A percentile compares a stretch with the other conserved stretches of the same genome.
These are phyloP conservation scores for Stachybotrys chartarum DNA, from an alignment of 2,329 filamentous ascomycete species.

Conservation along the genomic window DNA sequence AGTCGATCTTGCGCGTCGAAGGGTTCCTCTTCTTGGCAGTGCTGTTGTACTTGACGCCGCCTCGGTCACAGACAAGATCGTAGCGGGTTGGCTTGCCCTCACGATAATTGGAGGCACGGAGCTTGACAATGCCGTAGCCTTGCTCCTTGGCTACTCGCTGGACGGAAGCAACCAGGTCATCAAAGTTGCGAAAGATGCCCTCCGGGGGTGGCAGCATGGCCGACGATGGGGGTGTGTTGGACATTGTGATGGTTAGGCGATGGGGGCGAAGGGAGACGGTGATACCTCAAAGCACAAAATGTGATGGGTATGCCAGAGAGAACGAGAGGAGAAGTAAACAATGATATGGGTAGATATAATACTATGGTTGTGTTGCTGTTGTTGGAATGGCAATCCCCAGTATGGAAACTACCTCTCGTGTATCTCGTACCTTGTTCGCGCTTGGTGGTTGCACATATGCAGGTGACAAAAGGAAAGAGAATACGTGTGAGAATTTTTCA, in stretches of 20 bases:
- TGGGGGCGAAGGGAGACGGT: not conserved
- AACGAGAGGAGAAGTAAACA: not conserved
- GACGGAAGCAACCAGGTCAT: constrained; percentile 50
- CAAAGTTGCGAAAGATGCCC: constrained; percentile 52
- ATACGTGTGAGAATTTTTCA: constrained; percentile 33
- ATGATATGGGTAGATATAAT: not conserved
- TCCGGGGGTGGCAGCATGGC: constrained; percentile 43
- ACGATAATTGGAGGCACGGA: constrained; percentile 56
- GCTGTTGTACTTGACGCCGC: constrained; percentile 58
- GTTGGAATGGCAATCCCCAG: too few species aligned
- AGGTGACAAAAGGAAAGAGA: constrained; percentile 15
- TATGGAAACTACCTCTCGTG: not conserved
- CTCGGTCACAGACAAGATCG: constrained; percentile 56
- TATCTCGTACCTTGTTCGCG: not conserved
- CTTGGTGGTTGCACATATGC: constrained; percentile 11
- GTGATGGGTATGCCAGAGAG: not conserved
- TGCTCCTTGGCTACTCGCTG: constrained; percentile 55
- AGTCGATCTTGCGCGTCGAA: constrained; percentile 57
- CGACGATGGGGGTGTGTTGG: not conserved
- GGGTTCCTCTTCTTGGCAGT: constrained; percentile 59
- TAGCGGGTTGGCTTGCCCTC: constrained; percentile 56
- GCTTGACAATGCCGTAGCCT: constrained; percentile 55
- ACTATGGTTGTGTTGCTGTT: too few species aligned
- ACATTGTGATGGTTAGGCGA: not conserved
- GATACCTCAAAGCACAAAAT: not conserved